Evolutionary conservation across 2,329 filamentous ascomycete species (phyloP).

Genomic region (Onygenales sp.): DNA sequence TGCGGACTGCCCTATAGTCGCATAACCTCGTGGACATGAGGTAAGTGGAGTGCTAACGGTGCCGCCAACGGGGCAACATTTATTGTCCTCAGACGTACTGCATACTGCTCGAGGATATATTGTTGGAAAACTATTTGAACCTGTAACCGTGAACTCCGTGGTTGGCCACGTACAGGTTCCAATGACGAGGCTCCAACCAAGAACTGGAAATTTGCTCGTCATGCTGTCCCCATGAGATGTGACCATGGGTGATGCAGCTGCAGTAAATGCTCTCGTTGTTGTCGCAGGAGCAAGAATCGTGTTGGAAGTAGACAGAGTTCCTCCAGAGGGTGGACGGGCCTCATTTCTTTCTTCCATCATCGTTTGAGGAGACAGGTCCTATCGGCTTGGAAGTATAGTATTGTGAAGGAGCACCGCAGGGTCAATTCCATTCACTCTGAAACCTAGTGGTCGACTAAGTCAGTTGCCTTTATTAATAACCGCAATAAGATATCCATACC

Average conservation of each 20-base stretch:
- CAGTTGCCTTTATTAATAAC: neutral
- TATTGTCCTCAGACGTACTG: conserved; percentile 5
- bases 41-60: conserved; percentile 7
- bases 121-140: conserved; percentile 1
- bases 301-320: too few relatives aligned
- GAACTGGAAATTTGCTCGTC: neutral
- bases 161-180: conserved; percentile 11
- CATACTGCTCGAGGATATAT: conserved; percentile 14
- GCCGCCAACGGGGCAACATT: conserved; percentile 13
- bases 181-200: conserved; percentile 4
- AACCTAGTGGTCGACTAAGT: neutral
- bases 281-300: too few relatives aligned
- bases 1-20: conserved; percentile 7
- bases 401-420: neutral
- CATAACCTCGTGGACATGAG: conserved; percentile 14
- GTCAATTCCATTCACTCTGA: neutral
- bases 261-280: neutral
- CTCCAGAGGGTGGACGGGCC: too few relatives aligned
- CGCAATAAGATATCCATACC: neutral
- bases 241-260: neutral
- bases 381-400: neutral
- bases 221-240: neutral
- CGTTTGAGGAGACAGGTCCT: neutral
- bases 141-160: conserved; percentile 6
- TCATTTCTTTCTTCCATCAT: neutral